Base-by-base conservation (phyloP, 805 yeast species). In the Kazachstania martiniae region DNA sequence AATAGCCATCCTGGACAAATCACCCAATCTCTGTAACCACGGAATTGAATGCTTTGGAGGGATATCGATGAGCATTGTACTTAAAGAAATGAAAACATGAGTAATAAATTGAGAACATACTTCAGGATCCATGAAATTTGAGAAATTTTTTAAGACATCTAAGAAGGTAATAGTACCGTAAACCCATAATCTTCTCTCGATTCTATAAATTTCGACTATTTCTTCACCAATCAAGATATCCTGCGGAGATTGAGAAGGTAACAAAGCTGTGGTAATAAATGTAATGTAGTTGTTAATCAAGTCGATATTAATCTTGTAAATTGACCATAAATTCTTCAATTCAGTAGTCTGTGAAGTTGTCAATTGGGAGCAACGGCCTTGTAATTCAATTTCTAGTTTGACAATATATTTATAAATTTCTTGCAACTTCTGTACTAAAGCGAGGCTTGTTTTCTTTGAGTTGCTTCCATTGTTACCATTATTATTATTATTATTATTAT, bases 1-100 rank as follows among this genome's bases (percentile, higher is more conserved):
- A 43, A 84, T 82, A 8, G 93, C 89, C 86, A 84, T 82, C 49
- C 94, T 62, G 22, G 89, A 77, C 41, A 84, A 60, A 51, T 84
- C 95, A 22, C 94, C 95, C 32, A 84, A 58, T 48, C 85, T 79
- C 53, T 84, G 94, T 18, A 76, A 68, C 95, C 95, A 84, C 7
- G 59, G 58, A 12, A 52, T 51, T 6, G 55, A 45, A 39, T 53
- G 56, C 35, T 48, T 53, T 21, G 51, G 47, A 9, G 62, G 60
- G 10, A 57, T 39, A 36, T 62, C 66, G 1, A 57, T 54, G 3
- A 63, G 40, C 38, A 65, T 64, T 22, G 62, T 60, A 8, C 67
- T 55, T 12, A 66, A 58, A 13, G 63, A 53, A 38, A 73, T 73
- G 53, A 81, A 79, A 19, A 85, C 78, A 51, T 79, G 75, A 0